phyloP scores from a whole-genome alignment of 2,329 filamentous ascomycete species.

The Mollisia scopiformis region DNA sequence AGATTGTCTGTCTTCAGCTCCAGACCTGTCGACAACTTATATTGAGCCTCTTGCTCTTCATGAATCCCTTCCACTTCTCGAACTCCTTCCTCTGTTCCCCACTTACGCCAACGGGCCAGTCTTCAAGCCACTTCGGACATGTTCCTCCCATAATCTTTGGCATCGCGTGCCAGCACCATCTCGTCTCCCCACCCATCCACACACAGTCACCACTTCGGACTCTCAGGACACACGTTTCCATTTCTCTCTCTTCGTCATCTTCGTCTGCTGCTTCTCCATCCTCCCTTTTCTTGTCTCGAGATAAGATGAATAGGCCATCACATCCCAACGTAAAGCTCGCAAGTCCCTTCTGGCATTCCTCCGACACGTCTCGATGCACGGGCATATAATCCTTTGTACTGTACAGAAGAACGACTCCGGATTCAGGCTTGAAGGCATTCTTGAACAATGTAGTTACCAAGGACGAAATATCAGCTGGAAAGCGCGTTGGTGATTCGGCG shows the following conservation, averaged over 20 bases:
- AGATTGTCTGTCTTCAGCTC: slow-evolving; percentile 22
- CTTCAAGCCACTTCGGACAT: slow-evolving; percentile 72
- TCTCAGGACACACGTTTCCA: slow-evolving; percentile 56
- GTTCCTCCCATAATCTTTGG: slow-evolving; percentile 82
- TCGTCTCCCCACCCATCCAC: slow-evolving; percentile 80
- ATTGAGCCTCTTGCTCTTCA: slow-evolving; percentile 85
- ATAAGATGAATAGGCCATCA: slow-evolving; percentile 85
- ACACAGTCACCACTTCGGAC: slow-evolving; percentile 86
- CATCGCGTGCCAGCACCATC: slow-evolving; percentile 95
- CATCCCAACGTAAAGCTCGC: slow-evolving; percentile 89
- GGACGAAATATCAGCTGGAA: slow-evolving; percentile 72
- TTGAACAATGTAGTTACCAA: slow-evolving; percentile 76
- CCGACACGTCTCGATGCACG: slow-evolving; percentile 91
- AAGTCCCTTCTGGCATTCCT: slow-evolving; percentile 76
- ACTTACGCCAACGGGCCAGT: slow-evolving; percentile 71
- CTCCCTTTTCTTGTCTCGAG: slow-evolving; percentile 47
- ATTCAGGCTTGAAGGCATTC: slow-evolving; percentile 71
- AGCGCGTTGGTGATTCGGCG: slow-evolving; percentile 62
- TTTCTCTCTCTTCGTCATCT: slow-evolving; percentile 32
- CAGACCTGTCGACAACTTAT: slow-evolving; percentile 92
- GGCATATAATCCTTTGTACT: slow-evolving; percentile 88
- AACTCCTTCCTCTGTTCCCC: slow-evolving; percentile 42
- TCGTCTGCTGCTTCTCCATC: slow-evolving; percentile 28
- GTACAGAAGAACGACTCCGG: slow-evolving; percentile 93
- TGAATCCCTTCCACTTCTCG: slow-evolving; percentile 82